Conservation (phyloP, 768 basidiomycete genomes). For the Tephrocybe sp. region DNA sequence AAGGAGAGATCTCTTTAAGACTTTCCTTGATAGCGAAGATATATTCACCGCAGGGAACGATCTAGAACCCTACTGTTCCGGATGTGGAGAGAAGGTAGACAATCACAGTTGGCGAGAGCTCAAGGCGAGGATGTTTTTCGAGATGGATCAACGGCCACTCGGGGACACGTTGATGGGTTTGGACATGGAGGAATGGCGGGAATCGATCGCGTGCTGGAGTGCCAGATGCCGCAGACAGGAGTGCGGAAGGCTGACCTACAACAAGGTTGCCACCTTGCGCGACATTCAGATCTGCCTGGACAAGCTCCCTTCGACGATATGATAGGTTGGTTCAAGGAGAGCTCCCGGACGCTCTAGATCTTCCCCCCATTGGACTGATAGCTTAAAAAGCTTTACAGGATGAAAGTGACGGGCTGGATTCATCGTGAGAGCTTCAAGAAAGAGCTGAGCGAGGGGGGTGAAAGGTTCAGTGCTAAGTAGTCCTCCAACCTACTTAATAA, state of each 20-base stretch:
- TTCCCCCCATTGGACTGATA: too few relatives aligned
- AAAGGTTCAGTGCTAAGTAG: too few relatives aligned
- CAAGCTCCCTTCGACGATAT: conserved; percentile 22
- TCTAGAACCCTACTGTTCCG: conserved; percentile 25
- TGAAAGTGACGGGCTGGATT: too few relatives aligned
- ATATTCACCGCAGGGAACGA: conserved; percentile 40
- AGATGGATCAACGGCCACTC: conserved; percentile 38
- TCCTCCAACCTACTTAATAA: too few relatives aligned
- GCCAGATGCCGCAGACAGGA: conserved; percentile 30
- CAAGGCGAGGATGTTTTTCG: conserved; percentile 37
- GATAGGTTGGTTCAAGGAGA: neutral
- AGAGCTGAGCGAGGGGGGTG: too few relatives aligned
- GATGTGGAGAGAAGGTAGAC: conserved; percentile 33
- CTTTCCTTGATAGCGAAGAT: conserved; percentile 31
- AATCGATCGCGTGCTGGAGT: conserved; percentile 38
- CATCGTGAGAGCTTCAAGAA: too few relatives aligned
- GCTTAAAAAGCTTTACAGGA: too few relatives aligned
- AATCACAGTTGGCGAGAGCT: conserved; percentile 40
- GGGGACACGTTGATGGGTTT: conserved; percentile 36
- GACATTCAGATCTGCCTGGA: conserved; percentile 32
- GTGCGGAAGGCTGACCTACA: conserved; percentile 35
- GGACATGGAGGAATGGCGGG: conserved; percentile 45
- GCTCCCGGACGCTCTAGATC: too few relatives aligned
- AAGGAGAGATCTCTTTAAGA: conserved; percentile 37
- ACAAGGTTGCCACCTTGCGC: conserved; percentile 32